Evolutionary conservation across 129 eudicot species (phyloP).

Genomic region (Gnaphalium uliginosum): DNA sequence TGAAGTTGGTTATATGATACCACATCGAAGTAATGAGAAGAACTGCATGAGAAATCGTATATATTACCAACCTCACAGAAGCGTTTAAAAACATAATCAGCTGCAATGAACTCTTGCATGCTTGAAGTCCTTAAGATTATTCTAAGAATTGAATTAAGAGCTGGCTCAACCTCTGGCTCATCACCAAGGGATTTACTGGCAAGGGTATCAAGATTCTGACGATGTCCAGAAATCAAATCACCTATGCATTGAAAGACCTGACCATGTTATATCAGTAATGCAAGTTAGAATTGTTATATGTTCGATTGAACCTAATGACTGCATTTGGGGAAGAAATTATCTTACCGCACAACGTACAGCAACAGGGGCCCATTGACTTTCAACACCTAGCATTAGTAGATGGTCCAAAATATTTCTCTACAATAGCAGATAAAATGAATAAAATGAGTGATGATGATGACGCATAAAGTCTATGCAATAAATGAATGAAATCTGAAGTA

Average conservation of each 20-base stretch:
- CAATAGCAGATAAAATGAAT: slow-evolving; percentile 19
- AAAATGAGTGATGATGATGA: slow-evolving; percentile 8
- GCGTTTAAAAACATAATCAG: slow-evolving; percentile 79
- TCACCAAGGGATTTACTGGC: slow-evolving; percentile 92
- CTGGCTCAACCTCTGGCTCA: slow-evolving; percentile 71
- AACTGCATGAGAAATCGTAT: not conserved
- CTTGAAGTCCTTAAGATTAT: slow-evolving; percentile 86
- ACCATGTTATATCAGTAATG: slow-evolving; percentile 14
- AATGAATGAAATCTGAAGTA: not conserved
- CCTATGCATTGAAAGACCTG: slow-evolving; percentile 94
- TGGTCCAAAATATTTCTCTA: slow-evolving; percentile 81
- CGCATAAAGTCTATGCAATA: not conserved
- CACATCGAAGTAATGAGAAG: not conserved
- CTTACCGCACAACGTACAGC: slow-evolving; percentile 90
- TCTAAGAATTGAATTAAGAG: slow-evolving; percentile 76
- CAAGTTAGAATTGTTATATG: slow-evolving; percentile 18
- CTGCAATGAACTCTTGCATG: slow-evolving; percentile 81
- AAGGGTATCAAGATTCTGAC: slow-evolving; percentile 68
- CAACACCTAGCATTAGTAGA: slow-evolving; percentile 87
- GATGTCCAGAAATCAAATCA: slow-evolving; percentile 68
- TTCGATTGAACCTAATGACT: not conserved
- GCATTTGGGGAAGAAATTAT: slow-evolving; percentile 22
- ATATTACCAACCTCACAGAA: slow-evolving; percentile 73
- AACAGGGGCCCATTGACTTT: slow-evolving; percentile 98
- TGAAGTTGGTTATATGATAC: not conserved